A percentile compares a stretch with the other conserved stretches of the same genome.
phyloP scores from a whole-genome alignment of 1,284 basidiomycete genomes.

The Apiotrichum veenhuisii region DNA sequence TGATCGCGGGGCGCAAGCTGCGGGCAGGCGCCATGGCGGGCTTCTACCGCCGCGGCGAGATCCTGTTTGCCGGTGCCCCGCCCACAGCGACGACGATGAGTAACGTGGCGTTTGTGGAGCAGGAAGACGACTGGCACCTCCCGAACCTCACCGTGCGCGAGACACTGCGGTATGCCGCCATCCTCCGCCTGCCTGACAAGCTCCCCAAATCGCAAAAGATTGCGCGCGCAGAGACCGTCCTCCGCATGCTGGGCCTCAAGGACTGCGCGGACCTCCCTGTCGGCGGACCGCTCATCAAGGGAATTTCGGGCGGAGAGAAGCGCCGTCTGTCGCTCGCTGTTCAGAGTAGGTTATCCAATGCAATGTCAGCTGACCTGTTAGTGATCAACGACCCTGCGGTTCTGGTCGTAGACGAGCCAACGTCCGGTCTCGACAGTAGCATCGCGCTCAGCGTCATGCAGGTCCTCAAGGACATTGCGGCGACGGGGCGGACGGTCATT shows the following conservation, averaged over 20 bases:
- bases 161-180: slow-evolving; percentile 54
- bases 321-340: slow-evolving; percentile 56
- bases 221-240: slow-evolving; percentile 54
- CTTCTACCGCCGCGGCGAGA: slow-evolving; percentile 42
- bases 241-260: slow-evolving; percentile 54
- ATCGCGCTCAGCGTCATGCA: slow-evolving; percentile 52
- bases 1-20: slow-evolving; percentile 50
- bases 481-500: slow-evolving; percentile 56
- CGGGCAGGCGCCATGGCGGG: slow-evolving; percentile 43
- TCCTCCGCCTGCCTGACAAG: slow-evolving; percentile 52
- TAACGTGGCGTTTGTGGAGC: slow-evolving; percentile 55
- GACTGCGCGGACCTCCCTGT: slow-evolving; percentile 57
- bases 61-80: slow-evolving; percentile 46
- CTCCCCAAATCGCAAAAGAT: slow-evolving; percentile 51
- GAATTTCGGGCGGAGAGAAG: slow-evolving; percentile 58
- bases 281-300: slow-evolving; percentile 54
- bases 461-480: slow-evolving; percentile 53
- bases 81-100: slow-evolving; percentile 34
- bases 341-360: slow-evolving; percentile 40
- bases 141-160: slow-evolving; percentile 52
- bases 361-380: slow-evolving; percentile 9
- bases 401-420: slow-evolving; percentile 53
- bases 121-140: slow-evolving; percentile 55
- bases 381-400: slow-evolving; percentile 53
- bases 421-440: slow-evolving; percentile 54